phyloP scores from a whole-genome alignment of 352 stramenopile species.

The Phytopythium chamaehyphon region DNA sequence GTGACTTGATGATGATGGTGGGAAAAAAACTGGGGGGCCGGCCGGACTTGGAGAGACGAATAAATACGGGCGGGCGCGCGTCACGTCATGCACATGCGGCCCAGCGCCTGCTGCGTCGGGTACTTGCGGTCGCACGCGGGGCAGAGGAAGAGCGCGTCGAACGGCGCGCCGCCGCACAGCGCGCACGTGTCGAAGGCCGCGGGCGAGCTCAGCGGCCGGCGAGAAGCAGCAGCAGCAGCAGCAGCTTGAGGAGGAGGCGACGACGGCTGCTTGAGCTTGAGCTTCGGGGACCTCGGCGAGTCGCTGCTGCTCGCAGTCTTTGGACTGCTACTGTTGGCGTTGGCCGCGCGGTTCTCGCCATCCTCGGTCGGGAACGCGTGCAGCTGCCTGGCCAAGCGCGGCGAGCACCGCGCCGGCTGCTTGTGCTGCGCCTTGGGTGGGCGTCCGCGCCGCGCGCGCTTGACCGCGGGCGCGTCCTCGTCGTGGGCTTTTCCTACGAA shows the following conservation, averaged over 20 bases:
- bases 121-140: slow-evolving; percentile 76
- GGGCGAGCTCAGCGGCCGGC: slow-evolving; percentile 6
- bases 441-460: background rate
- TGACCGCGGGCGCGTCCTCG: background rate
- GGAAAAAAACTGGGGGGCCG: too few species aligned
- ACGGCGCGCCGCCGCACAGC: slow-evolving; percentile 48
- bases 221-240: background rate
- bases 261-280: background rate
- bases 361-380: background rate
- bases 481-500: background rate
- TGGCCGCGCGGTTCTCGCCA: background rate
- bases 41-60: background rate
- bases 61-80: slow-evolving; percentile 8
- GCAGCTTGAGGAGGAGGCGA: too few species aligned
- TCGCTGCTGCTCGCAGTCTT: too few species aligned
- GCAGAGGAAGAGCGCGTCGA: slow-evolving; percentile 64
- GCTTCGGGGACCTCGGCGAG: slow-evolving; percentile 4
- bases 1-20: too few species aligned
- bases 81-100: slow-evolving; percentile 44
- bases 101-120: slow-evolving; percentile 65
- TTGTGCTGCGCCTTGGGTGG: background rate
- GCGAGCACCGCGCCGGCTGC: background rate
- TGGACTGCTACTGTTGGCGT: too few species aligned
- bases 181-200: slow-evolving; percentile 32
- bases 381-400: background rate